phyloP scores from a whole-genome alignment of 169 alveolate species.

The Plasmodium chabaudi region DNA sequence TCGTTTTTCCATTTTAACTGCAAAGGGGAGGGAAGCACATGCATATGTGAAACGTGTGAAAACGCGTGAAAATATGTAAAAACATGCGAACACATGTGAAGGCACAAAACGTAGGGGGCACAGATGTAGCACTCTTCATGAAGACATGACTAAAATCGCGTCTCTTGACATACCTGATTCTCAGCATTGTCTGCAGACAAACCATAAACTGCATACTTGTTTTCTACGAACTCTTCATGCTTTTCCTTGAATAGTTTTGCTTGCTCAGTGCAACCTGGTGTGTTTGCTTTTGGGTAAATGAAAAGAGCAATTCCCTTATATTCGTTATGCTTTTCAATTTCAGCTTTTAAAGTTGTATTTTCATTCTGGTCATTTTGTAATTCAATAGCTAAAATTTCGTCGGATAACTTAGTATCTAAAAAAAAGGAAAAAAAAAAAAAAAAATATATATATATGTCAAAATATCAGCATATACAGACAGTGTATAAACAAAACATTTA shows the following conservation, averaged over 20 bases:
- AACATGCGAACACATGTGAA: too few relatives aligned
- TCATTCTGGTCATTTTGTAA: constrained; percentile 74
- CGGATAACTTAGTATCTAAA: constrained; percentile 76
- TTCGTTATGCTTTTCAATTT: constrained; percentile 72
- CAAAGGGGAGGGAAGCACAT: too few relatives aligned
- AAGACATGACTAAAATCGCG: too few relatives aligned
- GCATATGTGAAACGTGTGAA: too few relatives aligned
- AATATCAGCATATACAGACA: too few relatives aligned
- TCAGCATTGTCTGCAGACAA: constrained; percentile 80
- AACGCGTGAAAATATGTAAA: too few relatives aligned
- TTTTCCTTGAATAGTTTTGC: constrained; percentile 79
- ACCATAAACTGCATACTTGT: constrained; percentile 78
- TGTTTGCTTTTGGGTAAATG: constrained; percentile 82
- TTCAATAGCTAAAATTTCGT: constrained; percentile 67
- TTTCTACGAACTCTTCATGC: constrained; percentile 44
- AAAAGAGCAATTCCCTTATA: constrained; percentile 83
- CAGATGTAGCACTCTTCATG: too few relatives aligned
- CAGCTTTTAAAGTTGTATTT: constrained; percentile 66
- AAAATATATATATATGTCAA: too few relatives aligned
- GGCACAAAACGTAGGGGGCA: too few relatives aligned
- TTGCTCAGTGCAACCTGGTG: constrained; percentile 86
- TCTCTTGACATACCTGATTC: constrained; percentile 14
- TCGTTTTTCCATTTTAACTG: constrained; percentile 80
- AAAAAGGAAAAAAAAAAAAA: neutral
- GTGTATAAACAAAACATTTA: neutral